Evolutionary conservation across 2,329 filamentous ascomycete species (phyloP).

Genomic region (Sclerotinia borealis): DNA sequence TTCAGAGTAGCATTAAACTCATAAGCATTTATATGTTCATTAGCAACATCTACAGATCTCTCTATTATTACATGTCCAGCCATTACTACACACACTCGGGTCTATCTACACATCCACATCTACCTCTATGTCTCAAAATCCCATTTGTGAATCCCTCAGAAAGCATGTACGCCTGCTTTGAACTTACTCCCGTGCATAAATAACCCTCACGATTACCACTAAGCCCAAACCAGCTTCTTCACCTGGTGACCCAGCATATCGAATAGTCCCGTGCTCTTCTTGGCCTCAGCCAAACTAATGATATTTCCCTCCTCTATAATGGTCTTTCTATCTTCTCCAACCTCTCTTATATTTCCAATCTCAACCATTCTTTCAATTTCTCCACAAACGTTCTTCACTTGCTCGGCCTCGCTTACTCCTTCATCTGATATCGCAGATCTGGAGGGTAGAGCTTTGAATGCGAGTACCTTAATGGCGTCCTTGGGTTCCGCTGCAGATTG

Average conservation of each 20-base stretch:
- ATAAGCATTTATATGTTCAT: background rate
- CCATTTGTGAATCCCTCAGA: background rate
- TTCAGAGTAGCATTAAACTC: background rate
- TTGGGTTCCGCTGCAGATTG: conserved; percentile 3
- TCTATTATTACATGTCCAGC: background rate
- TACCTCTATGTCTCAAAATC: background rate
- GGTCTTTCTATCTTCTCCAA: conserved; percentile 35
- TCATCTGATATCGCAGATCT: conserved; percentile 35
- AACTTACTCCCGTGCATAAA: background rate
- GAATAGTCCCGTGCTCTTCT: conserved; percentile 75
- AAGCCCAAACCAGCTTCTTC: conserved; percentile 87
- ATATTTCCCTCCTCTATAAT: conserved; percentile 61
- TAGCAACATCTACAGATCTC: background rate
- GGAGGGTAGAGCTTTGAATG: conserved; percentile 50
- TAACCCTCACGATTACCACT: background rate
- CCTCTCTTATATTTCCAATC: conserved; percentile 37
- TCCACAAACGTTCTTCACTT: conserved; percentile 19
- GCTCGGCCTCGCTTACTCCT: conserved; percentile 29
- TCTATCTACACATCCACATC: background rate
- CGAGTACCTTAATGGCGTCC: conserved; percentile 37
- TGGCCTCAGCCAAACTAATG: conserved; percentile 78
- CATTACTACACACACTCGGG: background rate
- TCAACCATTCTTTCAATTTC: conserved; percentile 45
- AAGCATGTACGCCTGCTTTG: background rate
- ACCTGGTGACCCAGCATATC: conserved; percentile 85